Base-by-base conservation (phyloP, 2,329 filamentous ascomycete genomes). In the Dryadomyces sulphureus region DNA sequence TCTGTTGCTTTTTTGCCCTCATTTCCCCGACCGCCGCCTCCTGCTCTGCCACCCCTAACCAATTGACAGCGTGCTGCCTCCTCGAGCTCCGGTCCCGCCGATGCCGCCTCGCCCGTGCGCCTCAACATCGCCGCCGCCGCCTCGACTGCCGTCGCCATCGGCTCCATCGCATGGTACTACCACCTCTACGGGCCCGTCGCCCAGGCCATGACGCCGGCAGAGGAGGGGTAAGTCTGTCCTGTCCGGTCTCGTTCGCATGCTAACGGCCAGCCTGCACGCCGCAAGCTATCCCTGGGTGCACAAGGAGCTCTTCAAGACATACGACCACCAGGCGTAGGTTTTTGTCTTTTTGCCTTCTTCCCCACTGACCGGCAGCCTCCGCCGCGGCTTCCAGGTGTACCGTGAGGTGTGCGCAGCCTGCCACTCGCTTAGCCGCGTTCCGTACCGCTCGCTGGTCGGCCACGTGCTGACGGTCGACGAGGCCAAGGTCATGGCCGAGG, bases 311-410 rank as follows among this genome's bases (percentile, higher is more conserved):
- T 73, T 79, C 67, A 95, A 94, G 77, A 95, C 92, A 57, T 98
- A 90, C 65, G 92, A 98, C 62, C 90, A 96, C 70, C 81, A 84
- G 69, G 82, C 88, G 85, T 94, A 81, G 82, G 87, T 72, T 32
- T 45, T n/a, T n/a, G 16, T 17, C 16, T n/a, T 3, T 19, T 3
- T 19, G 4, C n/a, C n/a, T 12, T 36, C 4, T 17, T 46, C 17
- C 43, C 25, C 17, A 27, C 6, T 7, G 9, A 36, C 21, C 17
- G 32, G 36, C 55, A 94, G 89, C 59, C 88, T 98, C 56, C 92
- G 92, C 66, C 89, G 92, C 73, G 92, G 92, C 69, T 98, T 96
- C 80, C 89, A 94, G 72, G 92, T 98, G 63, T 98, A 98, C 77
- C 87, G 83, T 57, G 92, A 98, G 72, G 92, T 98, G 61, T 98